Percentiles rank a stretch among this genome's conserved stretches.
These are phyloP conservation scores for Ilyonectria destructans DNA, from an alignment of 2,329 filamentous ascomycete species.

Conservation along the genomic window DNA sequence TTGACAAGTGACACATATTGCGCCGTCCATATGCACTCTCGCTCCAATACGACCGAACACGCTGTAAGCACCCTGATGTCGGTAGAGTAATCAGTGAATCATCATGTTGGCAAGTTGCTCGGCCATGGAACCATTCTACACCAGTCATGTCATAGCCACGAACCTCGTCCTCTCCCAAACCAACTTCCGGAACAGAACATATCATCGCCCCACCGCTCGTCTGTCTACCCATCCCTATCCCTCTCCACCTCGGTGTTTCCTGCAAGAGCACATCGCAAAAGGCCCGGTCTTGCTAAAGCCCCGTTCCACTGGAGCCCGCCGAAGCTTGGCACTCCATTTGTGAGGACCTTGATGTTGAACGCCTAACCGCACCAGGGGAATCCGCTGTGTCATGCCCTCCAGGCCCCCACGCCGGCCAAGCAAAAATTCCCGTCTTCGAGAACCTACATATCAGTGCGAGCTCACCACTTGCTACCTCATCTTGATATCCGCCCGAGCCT, in stretches of 20 bases:
- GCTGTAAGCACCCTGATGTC: neutral
- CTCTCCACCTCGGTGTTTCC: neutral
- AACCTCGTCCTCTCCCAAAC: slow-evolving; percentile 9
- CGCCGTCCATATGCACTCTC: neutral
- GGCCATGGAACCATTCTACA: neutral
- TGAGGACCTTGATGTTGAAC: slow-evolving; percentile 30
- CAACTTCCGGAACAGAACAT: no score
- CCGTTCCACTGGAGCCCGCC: neutral
- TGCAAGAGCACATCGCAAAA: neutral
- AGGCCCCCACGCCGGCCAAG: slow-evolving; percentile 15
- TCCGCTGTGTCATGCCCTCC: slow-evolving; percentile 4
- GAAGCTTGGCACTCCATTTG: slow-evolving; percentile 19
- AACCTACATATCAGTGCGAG: slow-evolving; percentile 8
- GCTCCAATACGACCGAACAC: neutral
- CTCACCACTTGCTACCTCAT: neutral
- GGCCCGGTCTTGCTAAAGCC: neutral
- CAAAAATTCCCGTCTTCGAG: neutral
- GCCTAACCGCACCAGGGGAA: slow-evolving; percentile 15
- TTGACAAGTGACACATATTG: neutral
- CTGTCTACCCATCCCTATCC: neutral
- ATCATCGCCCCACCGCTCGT: slow-evolving; percentile 8
- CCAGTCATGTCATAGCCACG: slow-evolving; percentile 28
- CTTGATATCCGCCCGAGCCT: neutral
- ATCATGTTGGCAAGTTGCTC: slow-evolving; percentile 13
- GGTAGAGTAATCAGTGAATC: neutral